Conservation (phyloP, 257 asterid species). For the Hygrophila difformis region DNA sequence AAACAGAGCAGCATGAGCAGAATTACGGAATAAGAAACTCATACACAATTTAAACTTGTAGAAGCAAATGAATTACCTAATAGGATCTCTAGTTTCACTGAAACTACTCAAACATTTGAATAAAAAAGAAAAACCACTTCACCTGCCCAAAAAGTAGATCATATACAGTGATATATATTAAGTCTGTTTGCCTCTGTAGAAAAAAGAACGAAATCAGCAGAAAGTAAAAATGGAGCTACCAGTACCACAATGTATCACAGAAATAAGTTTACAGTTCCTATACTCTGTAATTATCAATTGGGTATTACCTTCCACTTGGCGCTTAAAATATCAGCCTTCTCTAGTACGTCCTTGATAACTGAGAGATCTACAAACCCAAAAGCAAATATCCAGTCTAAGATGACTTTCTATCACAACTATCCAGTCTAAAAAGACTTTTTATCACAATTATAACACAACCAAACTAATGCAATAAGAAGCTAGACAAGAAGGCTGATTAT, state of each 20-base stretch:
- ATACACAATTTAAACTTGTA: neutral
- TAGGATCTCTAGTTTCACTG: neutral
- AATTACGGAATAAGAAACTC: too few relatives aligned
- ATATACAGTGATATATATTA: slow-evolving; percentile 55
- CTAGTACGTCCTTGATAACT: slow-evolving; percentile 62
- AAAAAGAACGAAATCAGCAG: slow-evolving; percentile 2
- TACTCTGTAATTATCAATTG: neutral
- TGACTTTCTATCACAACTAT: too few relatives aligned
- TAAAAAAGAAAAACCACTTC: slow-evolving; percentile 1
- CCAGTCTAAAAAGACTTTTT: too few relatives aligned
- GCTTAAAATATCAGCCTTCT: slow-evolving; percentile 46
- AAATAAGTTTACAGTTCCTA: too few relatives aligned
- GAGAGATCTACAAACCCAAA: slow-evolving; percentile 49
- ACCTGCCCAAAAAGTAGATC: slow-evolving; percentile 92
- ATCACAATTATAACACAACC: too few relatives aligned
- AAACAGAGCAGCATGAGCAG: slow-evolving; percentile 6
- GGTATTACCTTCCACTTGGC: slow-evolving; percentile 79
- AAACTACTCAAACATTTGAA: neutral
- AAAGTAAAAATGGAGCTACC: too few relatives aligned
- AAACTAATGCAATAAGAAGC: too few relatives aligned
- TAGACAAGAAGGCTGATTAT: too few relatives aligned
- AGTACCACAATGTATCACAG: too few relatives aligned
- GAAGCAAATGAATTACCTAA: neutral
- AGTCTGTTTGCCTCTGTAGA: slow-evolving; percentile 71
- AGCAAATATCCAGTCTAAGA: neutral